These are phyloP conservation scores for Globisporangium abappressorium DNA, from an alignment of 352 stramenopile species.

Conservation along the genomic window DNA sequence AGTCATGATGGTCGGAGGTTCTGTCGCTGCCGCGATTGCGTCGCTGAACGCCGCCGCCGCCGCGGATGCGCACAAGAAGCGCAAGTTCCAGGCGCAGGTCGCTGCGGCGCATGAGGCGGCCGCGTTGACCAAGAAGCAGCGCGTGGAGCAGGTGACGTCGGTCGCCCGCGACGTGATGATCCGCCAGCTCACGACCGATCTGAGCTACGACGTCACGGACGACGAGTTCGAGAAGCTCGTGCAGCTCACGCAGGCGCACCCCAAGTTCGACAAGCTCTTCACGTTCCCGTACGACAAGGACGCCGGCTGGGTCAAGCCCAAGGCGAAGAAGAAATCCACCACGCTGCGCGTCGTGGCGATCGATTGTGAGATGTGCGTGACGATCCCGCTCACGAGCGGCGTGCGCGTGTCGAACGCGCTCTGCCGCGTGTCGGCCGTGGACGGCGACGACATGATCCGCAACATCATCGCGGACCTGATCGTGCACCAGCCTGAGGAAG, in stretches of 20 bases:
- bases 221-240: slow-evolving; percentile 73
- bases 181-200: slow-evolving; percentile 42
- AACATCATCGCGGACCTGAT: slow-evolving; percentile 75
- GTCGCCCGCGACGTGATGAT: slow-evolving; percentile 78
- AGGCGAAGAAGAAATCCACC: slow-evolving; percentile 56
- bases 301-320: slow-evolving; percentile 56
- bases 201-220: slow-evolving; percentile 54
- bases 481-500: slow-evolving; percentile 72
- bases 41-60: slow-evolving; percentile 1
- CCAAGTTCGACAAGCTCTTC: slow-evolving; percentile 59
- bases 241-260: slow-evolving; percentile 54
- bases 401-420: slow-evolving; percentile 55
- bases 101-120: background rate
- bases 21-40: slow-evolving; percentile 5
- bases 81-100: slow-evolving; percentile 6
- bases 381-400: slow-evolving; percentile 20
- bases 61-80: slow-evolving; percentile 3
- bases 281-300: slow-evolving; percentile 38
- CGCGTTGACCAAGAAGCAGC: slow-evolving; percentile 52
- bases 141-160: slow-evolving; percentile 50
- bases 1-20: slow-evolving; percentile 1
- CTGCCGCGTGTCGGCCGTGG: slow-evolving; percentile 77
- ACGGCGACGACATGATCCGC: slow-evolving; percentile 77
- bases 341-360: slow-evolving; percentile 71
- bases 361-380: slow-evolving; percentile 89